Evolutionary conservation across 768 basidiomycete genomes (phyloP), one percentile per base, ranked within the genome.

Genomic region (Phylloporus scabripes): DNA sequence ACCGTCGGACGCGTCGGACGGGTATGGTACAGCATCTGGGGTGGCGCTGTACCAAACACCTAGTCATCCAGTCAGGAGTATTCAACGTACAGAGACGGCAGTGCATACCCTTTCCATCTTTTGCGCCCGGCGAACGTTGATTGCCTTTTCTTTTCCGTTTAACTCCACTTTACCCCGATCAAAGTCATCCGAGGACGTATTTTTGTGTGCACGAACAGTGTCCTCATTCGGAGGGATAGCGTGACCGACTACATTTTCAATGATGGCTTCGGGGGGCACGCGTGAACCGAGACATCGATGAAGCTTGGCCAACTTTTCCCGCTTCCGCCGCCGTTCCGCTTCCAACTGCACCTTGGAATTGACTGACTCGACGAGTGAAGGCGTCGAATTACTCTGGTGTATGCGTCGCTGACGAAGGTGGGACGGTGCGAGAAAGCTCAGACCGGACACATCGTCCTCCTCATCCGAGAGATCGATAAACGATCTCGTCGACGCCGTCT

Each of bases 221-320:
- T 70, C 72, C 45, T 65, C 63, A 18, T 60, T 56, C 28, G 70
- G 62, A 1, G 71, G 70, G 8, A 67, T 57, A n/a, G 70, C 54
- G 15, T 61, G 54, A 15, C 63, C 61, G 12, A 53, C 52, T 42
- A 61, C 70, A 54, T 70, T 56, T 41, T 79, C 83, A 33, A 83
- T 73, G 11, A 87, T 82, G 31, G 89, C 77, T 54, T 80, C 77
- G 12, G 77, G 63, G 7, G 89, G 89, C 23, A 92, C 84, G 28
- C 80, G 78, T 17, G 86, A 88, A n/a, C 89, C 90, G 29, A 92
- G 75, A 68, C 85, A 91, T 40, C 90, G 85, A 66, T 92, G 87
- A 4, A 92, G 75, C 64, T 82, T 91, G 3, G 85, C 85, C 40
- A 92, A 71, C 56, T 82, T 82, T 56, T 87, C 85, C 44, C 89